Conservation (phyloP, 169 alveolate genomes). For the Eimeria praecox region DNA sequence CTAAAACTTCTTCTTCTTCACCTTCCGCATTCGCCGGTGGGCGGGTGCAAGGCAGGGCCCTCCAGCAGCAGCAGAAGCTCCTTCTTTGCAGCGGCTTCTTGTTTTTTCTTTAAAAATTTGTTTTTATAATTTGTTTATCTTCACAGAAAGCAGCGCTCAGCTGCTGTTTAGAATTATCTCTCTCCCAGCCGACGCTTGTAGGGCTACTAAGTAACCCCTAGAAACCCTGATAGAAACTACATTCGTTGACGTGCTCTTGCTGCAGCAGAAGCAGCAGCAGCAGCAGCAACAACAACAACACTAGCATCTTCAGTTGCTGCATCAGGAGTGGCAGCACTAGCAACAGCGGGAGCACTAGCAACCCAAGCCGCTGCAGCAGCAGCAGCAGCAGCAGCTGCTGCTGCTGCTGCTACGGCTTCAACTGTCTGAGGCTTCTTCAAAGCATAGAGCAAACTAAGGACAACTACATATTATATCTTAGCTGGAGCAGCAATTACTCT, state of each 20-base stretch:
- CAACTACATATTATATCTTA: not conserved
- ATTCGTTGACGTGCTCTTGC: not conserved
- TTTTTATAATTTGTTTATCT: not conserved
- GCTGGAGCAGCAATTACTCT: not conserved
- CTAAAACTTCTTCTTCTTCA: not conserved
- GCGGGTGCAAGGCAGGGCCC: not conserved
- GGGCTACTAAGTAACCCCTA: not conserved
- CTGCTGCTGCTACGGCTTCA: not conserved
- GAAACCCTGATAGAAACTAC: not conserved
- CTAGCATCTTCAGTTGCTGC: constrained; percentile 8
- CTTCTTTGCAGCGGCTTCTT: not conserved
- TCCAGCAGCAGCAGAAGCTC: not conserved
- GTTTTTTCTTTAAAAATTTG: not conserved
- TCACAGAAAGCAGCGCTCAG: not conserved
- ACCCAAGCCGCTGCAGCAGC: not conserved
- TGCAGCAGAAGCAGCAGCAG: constrained; percentile 16
- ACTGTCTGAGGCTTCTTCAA: not conserved
- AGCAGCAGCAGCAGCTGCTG: not conserved
- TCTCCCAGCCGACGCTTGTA: not conserved
- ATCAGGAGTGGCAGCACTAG: not conserved
- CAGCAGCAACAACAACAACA: constrained; percentile 3
- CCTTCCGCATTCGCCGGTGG: not conserved
- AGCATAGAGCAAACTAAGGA: not conserved
- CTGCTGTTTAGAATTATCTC: no score
- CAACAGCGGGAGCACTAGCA: not conserved